phyloP scores from a whole-genome alignment of 306 rosid genomes.

The Sicyos baderoa region DNA sequence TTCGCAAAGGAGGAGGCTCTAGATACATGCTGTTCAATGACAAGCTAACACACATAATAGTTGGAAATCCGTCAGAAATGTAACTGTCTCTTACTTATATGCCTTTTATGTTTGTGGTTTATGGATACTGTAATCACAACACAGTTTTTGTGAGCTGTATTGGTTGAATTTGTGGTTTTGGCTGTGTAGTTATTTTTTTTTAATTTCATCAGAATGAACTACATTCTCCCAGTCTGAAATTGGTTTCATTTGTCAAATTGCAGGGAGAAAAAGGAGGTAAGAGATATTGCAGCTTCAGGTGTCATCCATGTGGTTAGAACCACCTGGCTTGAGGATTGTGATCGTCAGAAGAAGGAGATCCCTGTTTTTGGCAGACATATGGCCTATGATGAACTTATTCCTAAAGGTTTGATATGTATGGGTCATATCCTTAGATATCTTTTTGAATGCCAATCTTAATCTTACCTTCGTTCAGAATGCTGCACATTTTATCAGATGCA shows the following conservation, averaged over 20 bases:
- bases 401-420: slow-evolving; percentile 54
- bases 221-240: background rate
- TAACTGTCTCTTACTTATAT: slow-evolving; percentile 26
- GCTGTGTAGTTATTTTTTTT: background rate
- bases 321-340: slow-evolving; percentile 88
- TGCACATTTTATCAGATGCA: background rate
- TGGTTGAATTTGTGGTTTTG: background rate
- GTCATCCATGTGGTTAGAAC: slow-evolving; percentile 61
- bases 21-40: slow-evolving; percentile 64
- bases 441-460: background rate
- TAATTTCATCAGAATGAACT: background rate
- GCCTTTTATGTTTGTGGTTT: background rate
- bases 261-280: slow-evolving; percentile 78
- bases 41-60: slow-evolving; percentile 73
- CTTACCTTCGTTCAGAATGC: background rate
- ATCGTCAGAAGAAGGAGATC: slow-evolving; percentile 58
- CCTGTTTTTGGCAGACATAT: slow-evolving; percentile 56
- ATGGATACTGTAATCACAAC: background rate
- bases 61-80: slow-evolving; percentile 78
- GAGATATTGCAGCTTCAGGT: slow-evolving; percentile 73
- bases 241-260: slow-evolving; percentile 15
- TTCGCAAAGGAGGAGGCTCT: slow-evolving; percentile 87
- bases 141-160: background rate
- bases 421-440: background rate
- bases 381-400: slow-evolving; percentile 62